Conservation (phyloP, 129 eudicot genomes). For the Flaveria robusta region DNA sequence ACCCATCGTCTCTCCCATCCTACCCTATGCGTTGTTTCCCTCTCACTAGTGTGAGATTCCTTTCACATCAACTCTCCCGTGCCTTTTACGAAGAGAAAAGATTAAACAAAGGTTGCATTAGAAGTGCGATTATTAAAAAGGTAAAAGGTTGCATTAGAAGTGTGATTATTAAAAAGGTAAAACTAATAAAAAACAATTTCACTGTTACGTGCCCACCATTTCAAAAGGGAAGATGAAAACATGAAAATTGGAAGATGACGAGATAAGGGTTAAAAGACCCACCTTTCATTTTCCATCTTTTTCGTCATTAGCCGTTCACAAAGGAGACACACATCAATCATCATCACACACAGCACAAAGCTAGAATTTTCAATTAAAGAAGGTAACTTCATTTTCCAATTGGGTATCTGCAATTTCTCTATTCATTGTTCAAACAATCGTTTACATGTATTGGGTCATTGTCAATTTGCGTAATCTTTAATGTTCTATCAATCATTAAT, state of each 20-base stretch:
- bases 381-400: slow-evolving; percentile 18
- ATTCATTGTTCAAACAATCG: not conserved
- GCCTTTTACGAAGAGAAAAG: too few species aligned
- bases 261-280: slow-evolving; percentile 78
- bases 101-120: too few species aligned
- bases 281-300: slow-evolving; percentile 67
- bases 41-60: too few species aligned
- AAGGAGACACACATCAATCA: too few species aligned
- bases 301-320: slow-evolving; percentile 23
- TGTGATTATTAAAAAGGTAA: too few species aligned
- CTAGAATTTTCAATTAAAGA: slow-evolving; percentile 18
- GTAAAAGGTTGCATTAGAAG: too few species aligned
- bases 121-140: too few species aligned
- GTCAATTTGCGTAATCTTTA: not conserved
- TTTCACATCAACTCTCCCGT: too few species aligned
- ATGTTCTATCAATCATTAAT: slow-evolving; percentile 6
- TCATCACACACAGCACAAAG: slow-evolving; percentile 12
- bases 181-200: too few species aligned
- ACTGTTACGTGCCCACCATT: too few species aligned
- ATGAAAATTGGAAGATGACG: slow-evolving; percentile 31
- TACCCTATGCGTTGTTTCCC: too few species aligned
- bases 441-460: slow-evolving; percentile 16
- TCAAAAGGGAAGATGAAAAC: not conserved
- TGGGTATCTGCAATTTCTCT: slow-evolving; percentile 27
- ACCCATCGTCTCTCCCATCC: too few species aligned